Evolutionary conservation across 2,329 filamentous ascomycete species (phyloP).

Genomic region (Alternaria sp.): DNA sequence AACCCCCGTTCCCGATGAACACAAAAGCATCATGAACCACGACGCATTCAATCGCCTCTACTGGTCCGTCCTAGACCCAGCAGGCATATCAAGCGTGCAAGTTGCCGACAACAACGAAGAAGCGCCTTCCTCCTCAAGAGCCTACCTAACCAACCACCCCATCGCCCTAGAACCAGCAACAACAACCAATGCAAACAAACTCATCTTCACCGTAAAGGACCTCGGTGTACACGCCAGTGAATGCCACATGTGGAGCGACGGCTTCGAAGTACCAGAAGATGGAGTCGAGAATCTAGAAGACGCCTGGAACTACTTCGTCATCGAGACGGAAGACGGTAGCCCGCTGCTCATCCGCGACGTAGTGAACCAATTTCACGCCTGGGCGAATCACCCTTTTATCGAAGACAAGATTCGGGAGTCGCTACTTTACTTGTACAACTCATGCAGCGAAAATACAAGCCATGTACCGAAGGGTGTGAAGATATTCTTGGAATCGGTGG

Average conservation of each 20-base stretch:
- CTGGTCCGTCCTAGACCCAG: neutral
- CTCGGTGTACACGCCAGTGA: neutral
- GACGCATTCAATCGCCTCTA: neutral
- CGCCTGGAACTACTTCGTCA: neutral
- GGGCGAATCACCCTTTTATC: neutral
- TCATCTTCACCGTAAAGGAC: neutral
- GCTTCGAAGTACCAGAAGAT: neutral
- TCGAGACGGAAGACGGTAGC: neutral
- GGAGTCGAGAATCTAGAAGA: neutral
- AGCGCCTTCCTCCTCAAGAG: neutral
- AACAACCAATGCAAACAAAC: neutral
- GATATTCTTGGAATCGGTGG: neutral
- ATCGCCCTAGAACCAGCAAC: neutral
- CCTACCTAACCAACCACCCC: neutral
- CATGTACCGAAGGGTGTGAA: neutral
- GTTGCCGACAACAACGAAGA: neutral
- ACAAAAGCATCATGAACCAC: too few relatives aligned
- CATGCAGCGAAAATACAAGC: neutral
- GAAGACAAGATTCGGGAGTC: neutral
- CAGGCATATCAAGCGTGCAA: neutral
- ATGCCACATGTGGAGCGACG: neutral
- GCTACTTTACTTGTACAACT: neutral
- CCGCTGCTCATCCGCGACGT: neutral
- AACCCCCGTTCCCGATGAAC: neutral
- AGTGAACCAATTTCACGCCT: neutral